Percentiles rank a stretch among this genome's conserved stretches.
These are phyloP conservation scores for Gomphus sp. DNA, from an alignment of 1,284 basidiomycete species.

Conservation along the genomic window DNA sequence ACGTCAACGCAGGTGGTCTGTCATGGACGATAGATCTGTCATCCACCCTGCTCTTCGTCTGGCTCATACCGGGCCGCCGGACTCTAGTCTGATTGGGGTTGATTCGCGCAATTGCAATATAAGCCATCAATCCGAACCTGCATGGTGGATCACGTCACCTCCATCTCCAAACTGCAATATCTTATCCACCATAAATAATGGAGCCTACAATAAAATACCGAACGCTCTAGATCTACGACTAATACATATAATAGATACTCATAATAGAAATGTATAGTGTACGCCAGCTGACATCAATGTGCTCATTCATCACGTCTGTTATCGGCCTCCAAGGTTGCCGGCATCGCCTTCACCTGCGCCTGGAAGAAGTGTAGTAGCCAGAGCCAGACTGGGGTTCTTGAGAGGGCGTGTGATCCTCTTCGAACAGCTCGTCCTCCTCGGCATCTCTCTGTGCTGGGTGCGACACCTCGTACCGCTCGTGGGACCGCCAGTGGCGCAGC, in stretches of 20 bases:
- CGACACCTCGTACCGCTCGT: background rate
- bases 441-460: background rate
- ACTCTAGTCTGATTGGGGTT: background rate
- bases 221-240: no score
- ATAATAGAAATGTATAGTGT: background rate
- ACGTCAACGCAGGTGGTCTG: no score
- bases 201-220: no score
- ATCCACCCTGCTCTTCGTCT: background rate
- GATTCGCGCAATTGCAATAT: background rate
- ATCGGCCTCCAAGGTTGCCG: background rate
- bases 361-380: background rate
- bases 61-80: background rate
- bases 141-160: background rate
- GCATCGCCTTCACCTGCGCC: background rate
- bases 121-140: background rate
- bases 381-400: background rate
- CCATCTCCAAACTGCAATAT: background rate
- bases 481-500: slow-evolving; percentile 62
- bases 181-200: no score
- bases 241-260: no score
- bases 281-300: background rate
- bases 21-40: background rate
- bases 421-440: background rate
- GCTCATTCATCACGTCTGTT: no score
- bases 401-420: background rate